Evolutionary conservation across 2,329 filamentous ascomycete genomes (phyloP).

Genomic region (Colletotrichum viniferum): DNA sequence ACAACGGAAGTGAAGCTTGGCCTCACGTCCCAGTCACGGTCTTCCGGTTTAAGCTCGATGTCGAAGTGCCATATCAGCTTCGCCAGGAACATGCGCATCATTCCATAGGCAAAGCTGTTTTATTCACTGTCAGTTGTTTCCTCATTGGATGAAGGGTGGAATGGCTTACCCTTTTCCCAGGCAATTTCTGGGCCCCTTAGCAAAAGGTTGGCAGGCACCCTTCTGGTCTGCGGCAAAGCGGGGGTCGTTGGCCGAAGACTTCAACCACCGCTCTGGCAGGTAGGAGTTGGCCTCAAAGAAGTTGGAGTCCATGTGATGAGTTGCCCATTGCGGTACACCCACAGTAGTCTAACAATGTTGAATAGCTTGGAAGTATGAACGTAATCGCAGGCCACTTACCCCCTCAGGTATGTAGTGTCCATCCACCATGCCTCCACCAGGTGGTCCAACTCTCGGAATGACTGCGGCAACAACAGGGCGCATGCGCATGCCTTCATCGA

Average conservation of each 20-base stretch:
- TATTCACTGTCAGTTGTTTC: background rate
- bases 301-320: background rate
- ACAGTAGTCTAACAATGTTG: background rate
- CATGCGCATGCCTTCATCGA: slow-evolving; percentile 42
- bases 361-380: background rate
- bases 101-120: slow-evolving; percentile 49
- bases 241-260: background rate
- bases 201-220: background rate
- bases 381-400: slow-evolving; percentile 17
- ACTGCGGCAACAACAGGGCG: slow-evolving; percentile 30
- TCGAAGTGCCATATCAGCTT: slow-evolving; percentile 55
- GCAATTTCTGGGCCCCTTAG: slow-evolving; percentile 1
- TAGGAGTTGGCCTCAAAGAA: background rate
- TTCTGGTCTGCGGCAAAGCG: background rate
- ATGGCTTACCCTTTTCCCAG: slow-evolving; percentile 10
- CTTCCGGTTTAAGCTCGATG: slow-evolving; percentile 38
- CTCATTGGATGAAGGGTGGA: slow-evolving; percentile 42
- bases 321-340: background rate
- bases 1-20: background rate
- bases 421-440: slow-evolving; percentile 31
- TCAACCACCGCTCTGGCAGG: background rate
- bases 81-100: slow-evolving; percentile 53
- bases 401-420: slow-evolving; percentile 34
- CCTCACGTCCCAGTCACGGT: background rate
- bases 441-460: background rate